Percentiles rank a stretch among this genome's conserved stretches.
Evolutionary conservation across 2,329 filamentous ascomycete genomes (phyloP).

Genomic region (Clonostachys chloroleuca): DNA sequence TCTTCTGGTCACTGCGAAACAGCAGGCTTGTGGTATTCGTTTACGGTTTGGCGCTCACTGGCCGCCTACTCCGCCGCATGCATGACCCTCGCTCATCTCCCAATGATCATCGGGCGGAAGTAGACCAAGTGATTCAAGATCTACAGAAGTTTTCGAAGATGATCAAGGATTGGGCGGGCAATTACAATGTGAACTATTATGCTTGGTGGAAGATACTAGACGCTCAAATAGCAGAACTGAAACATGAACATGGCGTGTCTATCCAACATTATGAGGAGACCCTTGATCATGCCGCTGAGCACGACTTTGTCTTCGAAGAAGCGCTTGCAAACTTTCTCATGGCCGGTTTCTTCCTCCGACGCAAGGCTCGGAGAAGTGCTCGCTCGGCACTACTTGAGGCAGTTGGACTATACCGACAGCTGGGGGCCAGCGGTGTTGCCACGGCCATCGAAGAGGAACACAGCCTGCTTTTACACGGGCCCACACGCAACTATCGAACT

Average conservation of each 20-base stretch:
- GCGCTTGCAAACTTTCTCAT: constrained; percentile 71
- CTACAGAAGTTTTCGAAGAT: constrained; percentile 52
- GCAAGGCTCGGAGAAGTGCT: constrained; percentile 62
- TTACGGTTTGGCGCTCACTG: constrained; percentile 53
- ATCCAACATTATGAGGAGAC: constrained; percentile 65
- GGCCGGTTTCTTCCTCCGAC: constrained; percentile 64
- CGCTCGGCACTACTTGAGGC: constrained; percentile 65
- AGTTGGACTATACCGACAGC: constrained; percentile 61
- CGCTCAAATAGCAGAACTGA: constrained; percentile 64
- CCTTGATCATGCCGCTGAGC: constrained; percentile 66
- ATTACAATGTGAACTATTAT: constrained; percentile 68
- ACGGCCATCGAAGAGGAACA: constrained; percentile 65
- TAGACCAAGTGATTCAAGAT: constrained; percentile 43
- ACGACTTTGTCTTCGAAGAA: constrained; percentile 66
- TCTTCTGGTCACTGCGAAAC: constrained; percentile 57
- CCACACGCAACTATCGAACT: constrained; percentile 51
- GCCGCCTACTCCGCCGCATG: constrained; percentile 41
- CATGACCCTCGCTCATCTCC: constrained; percentile 39
- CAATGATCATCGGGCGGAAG: constrained; percentile 34
- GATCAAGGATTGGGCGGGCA: constrained; percentile 59
- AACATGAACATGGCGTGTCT: constrained; percentile 49
- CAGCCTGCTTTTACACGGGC: constrained; percentile 60
- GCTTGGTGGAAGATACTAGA: constrained; percentile 64
- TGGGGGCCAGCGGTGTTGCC: constrained; percentile 67
- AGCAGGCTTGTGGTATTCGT: constrained; percentile 54